Evolutionary conservation across 2,329 filamentous ascomycete species (phyloP), one percentile per base, ranked within the genome.

Genomic region (Pseudogymnoascus pannorum): DNA sequence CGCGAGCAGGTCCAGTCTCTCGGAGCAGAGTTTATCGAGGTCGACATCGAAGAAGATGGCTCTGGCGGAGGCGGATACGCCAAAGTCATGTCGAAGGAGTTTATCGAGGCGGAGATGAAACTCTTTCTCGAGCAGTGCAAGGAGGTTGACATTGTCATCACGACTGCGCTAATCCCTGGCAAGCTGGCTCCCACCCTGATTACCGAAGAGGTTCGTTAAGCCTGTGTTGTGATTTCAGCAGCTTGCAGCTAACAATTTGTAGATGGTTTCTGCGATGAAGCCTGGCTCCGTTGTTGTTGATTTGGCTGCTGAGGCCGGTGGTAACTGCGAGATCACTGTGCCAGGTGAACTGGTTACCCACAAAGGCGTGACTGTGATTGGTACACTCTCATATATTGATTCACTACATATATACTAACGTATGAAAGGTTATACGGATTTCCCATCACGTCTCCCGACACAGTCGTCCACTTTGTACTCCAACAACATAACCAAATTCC

Each of bases 21-120:
- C 0, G 92, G 92, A 24, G 92, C 91, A 16, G 92, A 96, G 70
- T 96, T 95, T 69, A 84, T 96, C 67, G 90, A 96, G 74, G 91
- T 96, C 20, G 87, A 91, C 12, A 79, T 96, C 20, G 73, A 93
- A 66, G 92, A 96, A 74, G 91, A 94, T 63, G 92, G 92, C 1
- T 86, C 88, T 11, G 91, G 91, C 2, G 86, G 88, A 7, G 91
- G 92, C 26, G 92, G 92, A 14, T 96, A 96, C 70, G 91, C 90
- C 60, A 96, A 96, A 71, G 90, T 92, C 71, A 96, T 96, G 91
- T 94, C 90, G 60, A 92, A 93, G 70, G 91, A 93, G 67, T 96
- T 96, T 70, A 91, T 94, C 72, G 90, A 91, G 64, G 91, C 91
- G 5, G 91, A 96, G 73, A 95, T 95, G 91, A 92, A 90, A 73